Evolutionary conservation across 2,329 filamentous ascomycete genomes (phyloP).

Genomic region (Clarireedia sp.): DNA sequence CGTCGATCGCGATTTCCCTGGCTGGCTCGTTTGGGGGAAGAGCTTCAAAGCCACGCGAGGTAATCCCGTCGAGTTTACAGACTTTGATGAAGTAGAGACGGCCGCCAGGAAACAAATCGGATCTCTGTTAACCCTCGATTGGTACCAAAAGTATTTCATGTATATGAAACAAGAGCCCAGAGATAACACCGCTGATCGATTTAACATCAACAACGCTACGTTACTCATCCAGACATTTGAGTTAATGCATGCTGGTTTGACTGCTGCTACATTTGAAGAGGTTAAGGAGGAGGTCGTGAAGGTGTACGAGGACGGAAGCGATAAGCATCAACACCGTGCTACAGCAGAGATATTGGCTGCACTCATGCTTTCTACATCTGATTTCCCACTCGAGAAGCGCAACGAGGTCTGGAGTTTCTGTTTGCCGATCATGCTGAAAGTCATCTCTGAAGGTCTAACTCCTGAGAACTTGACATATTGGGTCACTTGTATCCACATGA

Average conservation of each 20-base stretch:
- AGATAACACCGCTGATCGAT: slow-evolving; percentile 72
- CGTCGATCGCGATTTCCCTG: slow-evolving; percentile 84
- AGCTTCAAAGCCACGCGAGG: slow-evolving; percentile 72
- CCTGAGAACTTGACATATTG: slow-evolving; percentile 94
- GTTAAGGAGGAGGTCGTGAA: slow-evolving; percentile 71
- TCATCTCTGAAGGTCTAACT: slow-evolving; percentile 86
- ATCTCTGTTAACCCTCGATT: slow-evolving; percentile 67
- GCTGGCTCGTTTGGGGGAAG: slow-evolving; percentile 94
- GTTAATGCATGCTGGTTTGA: slow-evolving; percentile 72
- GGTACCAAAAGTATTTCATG: slow-evolving; percentile 81
- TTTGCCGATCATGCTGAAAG: slow-evolving; percentile 75
- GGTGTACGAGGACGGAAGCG: slow-evolving; percentile 84
- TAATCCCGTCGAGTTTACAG: slow-evolving; percentile 55
- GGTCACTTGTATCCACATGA: slow-evolving; percentile 86
- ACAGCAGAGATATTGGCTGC: slow-evolving; percentile 90
- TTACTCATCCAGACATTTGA: slow-evolving; percentile 86
- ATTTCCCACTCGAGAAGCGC: slow-evolving; percentile 66
- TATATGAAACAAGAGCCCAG: slow-evolving; percentile 95
- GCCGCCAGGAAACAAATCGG: slow-evolving; percentile 72
- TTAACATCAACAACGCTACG: slow-evolving; percentile 81
- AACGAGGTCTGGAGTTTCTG: slow-evolving; percentile 80
- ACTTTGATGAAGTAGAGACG: slow-evolving; percentile 74
- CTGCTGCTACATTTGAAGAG: slow-evolving; percentile 74
- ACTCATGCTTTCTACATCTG: slow-evolving; percentile 70
- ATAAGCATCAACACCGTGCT: slow-evolving; percentile 95